Evolutionary conservation across 169 alveolate species (phyloP).

Genomic region (Blepharisma undulans): DNA sequence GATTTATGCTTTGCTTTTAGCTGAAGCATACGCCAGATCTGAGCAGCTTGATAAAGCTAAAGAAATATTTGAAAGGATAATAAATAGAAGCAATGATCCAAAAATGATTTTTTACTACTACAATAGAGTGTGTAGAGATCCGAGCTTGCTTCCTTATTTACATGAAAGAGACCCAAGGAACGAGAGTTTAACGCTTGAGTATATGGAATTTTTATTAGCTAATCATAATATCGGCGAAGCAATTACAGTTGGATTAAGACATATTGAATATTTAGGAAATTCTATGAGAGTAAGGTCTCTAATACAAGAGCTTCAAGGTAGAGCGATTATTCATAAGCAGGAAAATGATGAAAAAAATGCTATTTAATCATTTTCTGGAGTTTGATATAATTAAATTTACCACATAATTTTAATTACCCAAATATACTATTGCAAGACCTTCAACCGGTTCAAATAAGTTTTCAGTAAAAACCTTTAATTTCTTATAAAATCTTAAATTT

Average conservation of each 20-base stretch:
- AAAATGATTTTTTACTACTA: background rate
- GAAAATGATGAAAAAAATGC: background rate
- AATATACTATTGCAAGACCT: no score
- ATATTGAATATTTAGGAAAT: background rate
- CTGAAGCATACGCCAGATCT: background rate
- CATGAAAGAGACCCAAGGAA: conserved; percentile 2
- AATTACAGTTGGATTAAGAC: background rate
- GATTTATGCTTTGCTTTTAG: background rate
- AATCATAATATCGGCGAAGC: background rate
- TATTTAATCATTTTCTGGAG: background rate
- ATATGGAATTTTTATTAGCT: background rate
- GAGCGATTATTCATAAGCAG: background rate
- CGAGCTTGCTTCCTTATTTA: background rate
- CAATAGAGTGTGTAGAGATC: background rate
- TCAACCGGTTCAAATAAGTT: no score
- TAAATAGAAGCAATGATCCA: background rate
- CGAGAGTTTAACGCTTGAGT: background rate
- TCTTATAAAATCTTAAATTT: no score
- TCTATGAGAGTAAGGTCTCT: background rate
- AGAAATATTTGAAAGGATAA: background rate
- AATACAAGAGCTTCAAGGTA: background rate
- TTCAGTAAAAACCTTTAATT: no score
- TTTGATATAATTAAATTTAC: no score
- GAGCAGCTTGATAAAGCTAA: background rate
- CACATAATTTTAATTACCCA: no score